Conservation (phyloP, 352 stramenopile genomes). For the Nothophytophthora sp. region DNA sequence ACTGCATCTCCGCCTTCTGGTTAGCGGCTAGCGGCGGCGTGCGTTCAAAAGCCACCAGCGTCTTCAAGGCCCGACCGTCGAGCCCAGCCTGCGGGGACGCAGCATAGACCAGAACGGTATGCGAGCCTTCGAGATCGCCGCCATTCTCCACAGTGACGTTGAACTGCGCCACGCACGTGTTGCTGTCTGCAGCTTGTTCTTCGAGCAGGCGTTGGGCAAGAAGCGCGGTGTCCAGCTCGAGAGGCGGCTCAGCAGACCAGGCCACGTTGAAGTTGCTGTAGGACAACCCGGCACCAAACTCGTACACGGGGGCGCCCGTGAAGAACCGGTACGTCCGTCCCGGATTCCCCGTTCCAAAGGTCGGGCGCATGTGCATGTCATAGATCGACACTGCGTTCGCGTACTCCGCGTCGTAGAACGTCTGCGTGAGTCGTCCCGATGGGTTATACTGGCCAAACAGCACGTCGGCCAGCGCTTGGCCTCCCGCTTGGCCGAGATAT, state of each 20-base stretch:
- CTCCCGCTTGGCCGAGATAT: constrained; percentile 69
- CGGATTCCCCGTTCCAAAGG: constrained; percentile 46
- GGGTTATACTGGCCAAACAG: constrained; percentile 77
- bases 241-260: constrained; percentile 24
- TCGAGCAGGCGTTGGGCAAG: constrained; percentile 14
- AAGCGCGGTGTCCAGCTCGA: constrained; percentile 7
- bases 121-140: constrained; percentile 37
- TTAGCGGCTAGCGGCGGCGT: constrained; percentile 34
- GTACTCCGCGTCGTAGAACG: constrained; percentile 65
- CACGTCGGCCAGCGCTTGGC: constrained; percentile 72
- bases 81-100: constrained; percentile 27
- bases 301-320: constrained; percentile 56
- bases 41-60: constrained; percentile 56
- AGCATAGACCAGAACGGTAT: constrained; percentile 44
- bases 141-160: constrained; percentile 48
- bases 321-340: constrained; percentile 90
- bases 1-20: constrained; percentile 24
- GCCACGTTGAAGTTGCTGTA: constrained; percentile 71
- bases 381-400: constrained; percentile 56
- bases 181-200: background rate
- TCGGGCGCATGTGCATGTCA: constrained; percentile 88
- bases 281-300: constrained; percentile 79
- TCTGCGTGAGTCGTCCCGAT: constrained; percentile 65
- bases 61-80: constrained; percentile 41
- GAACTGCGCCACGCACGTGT: constrained; percentile 20